Percentiles rank a stretch among this genome's conserved stretches.
phyloP scores from a whole-genome alignment of 2,329 filamentous ascomycete species.

The Septoria petroselini region DNA sequence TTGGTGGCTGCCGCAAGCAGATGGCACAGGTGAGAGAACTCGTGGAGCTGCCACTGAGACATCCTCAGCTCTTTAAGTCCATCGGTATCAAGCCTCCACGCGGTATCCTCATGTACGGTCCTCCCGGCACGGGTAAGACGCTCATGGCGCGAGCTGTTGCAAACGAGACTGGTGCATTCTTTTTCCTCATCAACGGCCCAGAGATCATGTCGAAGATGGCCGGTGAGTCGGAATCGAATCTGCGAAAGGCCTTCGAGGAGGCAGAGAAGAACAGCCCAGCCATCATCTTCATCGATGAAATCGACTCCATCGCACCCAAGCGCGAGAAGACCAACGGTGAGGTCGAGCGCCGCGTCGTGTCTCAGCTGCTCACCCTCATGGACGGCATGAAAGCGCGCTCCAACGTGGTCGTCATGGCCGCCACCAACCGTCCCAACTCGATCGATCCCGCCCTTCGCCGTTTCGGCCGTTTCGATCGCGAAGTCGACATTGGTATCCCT shows the following conservation, averaged over 20 bases:
- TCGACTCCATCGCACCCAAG: slow-evolving; percentile 98
- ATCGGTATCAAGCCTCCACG: slow-evolving; percentile 99
- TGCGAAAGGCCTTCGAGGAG: slow-evolving; percentile 99
- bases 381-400: slow-evolving; percentile 99
- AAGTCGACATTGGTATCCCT: slow-evolving; percentile 96
- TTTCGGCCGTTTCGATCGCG: slow-evolving; percentile 97
- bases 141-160: slow-evolving; percentile 97
- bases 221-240: slow-evolving; percentile 96
- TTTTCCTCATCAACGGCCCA: slow-evolving; percentile 98
- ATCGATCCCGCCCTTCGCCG: slow-evolving; percentile 96
- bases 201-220: slow-evolving; percentile 99
- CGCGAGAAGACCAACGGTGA: slow-evolving; percentile 99
- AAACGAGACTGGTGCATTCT: slow-evolving; percentile 98
- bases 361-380: slow-evolving; percentile 95
- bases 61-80: slow-evolving; percentile 99
- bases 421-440: slow-evolving; percentile 97
- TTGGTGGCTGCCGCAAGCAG: slow-evolving; percentile 98
- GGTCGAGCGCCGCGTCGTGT: slow-evolving; percentile 96
- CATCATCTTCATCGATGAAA: slow-evolving; percentile 99
- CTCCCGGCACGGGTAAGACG: slow-evolving; percentile 98
- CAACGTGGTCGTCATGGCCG: slow-evolving; percentile 98
- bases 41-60: slow-evolving; percentile 92
- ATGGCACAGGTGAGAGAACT: slow-evolving; percentile 99
- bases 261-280: slow-evolving; percentile 99
- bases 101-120: slow-evolving; percentile 90